Evolutionary conservation across 441 rosid genomes (phyloP), one percentile per base, ranked within the genome.

Genomic region (Daphne laureola): DNA sequence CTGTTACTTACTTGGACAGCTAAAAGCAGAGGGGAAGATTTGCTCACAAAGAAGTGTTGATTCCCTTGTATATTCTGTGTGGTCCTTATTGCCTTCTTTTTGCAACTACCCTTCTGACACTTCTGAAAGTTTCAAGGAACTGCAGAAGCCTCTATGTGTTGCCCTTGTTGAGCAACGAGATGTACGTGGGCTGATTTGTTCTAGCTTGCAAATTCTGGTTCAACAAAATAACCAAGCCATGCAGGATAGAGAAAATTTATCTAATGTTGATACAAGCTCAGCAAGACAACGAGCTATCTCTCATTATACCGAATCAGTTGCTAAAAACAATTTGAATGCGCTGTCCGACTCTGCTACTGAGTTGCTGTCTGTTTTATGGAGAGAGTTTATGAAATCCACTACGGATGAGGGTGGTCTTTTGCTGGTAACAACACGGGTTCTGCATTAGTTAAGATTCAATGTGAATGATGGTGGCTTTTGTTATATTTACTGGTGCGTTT

Each of bases 31-130:
- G 74, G 98, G 93, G 58, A 74, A 70, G 15, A 58, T 84, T 60
- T 56, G 53, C 55, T 70, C 95, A 46, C 81, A 90, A 46, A 80
- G 87, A 68, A 75, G 77, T 68, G 76, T 74, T 17, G 87, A 84
- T 59, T 81, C 90, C 49, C 79, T 89, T 45, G 72, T 74, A 46
- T 83, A 87, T 74, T 83, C 92, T 25, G 49, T 92, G 58, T 89
- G 98, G 95, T 84, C 97, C 42, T 77, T 92, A 71, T 67, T 92
- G 58, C 97, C 98, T 55, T 84, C 97, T 8, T 92, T 89, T 80
- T 86, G 96, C 79, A 83, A 84, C 57, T 87, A 84, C 68, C 83
- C 97, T 25, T 47, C 58, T 67, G 95, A 92, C 67, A 89, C 92
- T 31, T 78, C 84, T 69, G 84, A 87, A 65, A 73, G 80, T 73